A percentile compares a stretch with the other conserved stretches of the same genome.
phyloP scores from a whole-genome alignment of 164 flowering plant genomes.

The Kalanchoe fedtschenkoi region DNA sequence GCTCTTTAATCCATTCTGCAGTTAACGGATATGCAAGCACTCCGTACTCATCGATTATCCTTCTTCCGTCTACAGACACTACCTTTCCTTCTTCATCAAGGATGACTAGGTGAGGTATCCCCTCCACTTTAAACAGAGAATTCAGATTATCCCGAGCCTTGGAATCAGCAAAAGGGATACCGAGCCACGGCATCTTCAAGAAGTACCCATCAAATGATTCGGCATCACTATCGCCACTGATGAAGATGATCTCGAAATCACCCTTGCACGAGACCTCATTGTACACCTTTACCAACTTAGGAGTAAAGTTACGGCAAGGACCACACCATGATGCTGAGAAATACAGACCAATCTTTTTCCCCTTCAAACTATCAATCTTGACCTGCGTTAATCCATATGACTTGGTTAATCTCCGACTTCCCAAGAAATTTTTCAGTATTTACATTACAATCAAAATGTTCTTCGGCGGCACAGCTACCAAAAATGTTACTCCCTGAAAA shows the following conservation, averaged over 20 bases:
- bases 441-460: background rate
- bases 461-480: too few relatives aligned
- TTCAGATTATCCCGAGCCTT: conserved; percentile 24
- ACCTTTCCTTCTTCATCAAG: conserved; percentile 43
- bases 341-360: conserved; percentile 42
- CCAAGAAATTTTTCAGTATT: background rate
- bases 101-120: conserved; percentile 53
- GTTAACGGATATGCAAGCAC: conserved; percentile 52
- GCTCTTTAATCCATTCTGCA: conserved; percentile 24
- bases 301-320: conserved; percentile 46
- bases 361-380: conserved; percentile 29
- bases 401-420: too few relatives aligned
- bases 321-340: conserved; percentile 66
- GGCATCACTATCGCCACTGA: conserved; percentile 43
- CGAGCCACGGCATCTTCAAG: conserved; percentile 79
- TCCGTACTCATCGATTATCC: conserved; percentile 37
- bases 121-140: conserved; percentile 31
- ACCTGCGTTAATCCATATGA: conserved; percentile 25
- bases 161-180: conserved; percentile 61
- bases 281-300: conserved; percentile 36
- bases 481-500: too few relatives aligned
- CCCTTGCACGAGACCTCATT: conserved; percentile 27
- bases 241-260: conserved; percentile 47
- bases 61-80: conserved; percentile 26
- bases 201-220: conserved; percentile 48